Conservation (phyloP, 1,284 basidiomycete genomes). For the Gymnopus androsaceus region DNA sequence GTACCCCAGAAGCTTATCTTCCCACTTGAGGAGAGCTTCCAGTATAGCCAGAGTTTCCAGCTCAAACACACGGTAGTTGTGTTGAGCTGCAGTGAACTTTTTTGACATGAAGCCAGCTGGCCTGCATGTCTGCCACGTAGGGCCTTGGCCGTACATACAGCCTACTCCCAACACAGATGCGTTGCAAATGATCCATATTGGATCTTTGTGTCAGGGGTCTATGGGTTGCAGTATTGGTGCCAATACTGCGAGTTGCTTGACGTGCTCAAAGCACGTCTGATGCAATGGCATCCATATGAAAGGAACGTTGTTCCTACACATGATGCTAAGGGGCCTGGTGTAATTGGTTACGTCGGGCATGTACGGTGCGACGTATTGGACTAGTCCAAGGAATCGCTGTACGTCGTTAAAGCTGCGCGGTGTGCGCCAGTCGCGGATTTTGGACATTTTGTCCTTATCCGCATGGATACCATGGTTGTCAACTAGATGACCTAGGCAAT, state of each 20-base stretch:
- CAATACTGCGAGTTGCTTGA: slow-evolving; percentile 12
- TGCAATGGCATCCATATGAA: slow-evolving; percentile 20
- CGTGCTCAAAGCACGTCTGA: slow-evolving; percentile 13
- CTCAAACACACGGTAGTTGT: slow-evolving; percentile 28
- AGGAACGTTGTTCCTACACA: slow-evolving; percentile 16
- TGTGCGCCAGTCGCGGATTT: slow-evolving; percentile 25
- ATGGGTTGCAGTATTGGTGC: slow-evolving; percentile 11
- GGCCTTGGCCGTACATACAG: no score
- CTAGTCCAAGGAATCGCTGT: slow-evolving; percentile 26
- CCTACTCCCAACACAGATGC: slow-evolving; percentile 21
- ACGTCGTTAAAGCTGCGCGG: slow-evolving; percentile 21
- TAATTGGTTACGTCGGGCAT: slow-evolving; percentile 27
- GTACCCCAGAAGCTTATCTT: slow-evolving; percentile 28
- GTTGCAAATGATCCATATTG: slow-evolving; percentile 47
- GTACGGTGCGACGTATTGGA: slow-evolving; percentile 26
- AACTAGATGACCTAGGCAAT: slow-evolving; percentile 22
- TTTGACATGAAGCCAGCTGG: slow-evolving; percentile 33
- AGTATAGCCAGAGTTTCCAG: slow-evolving; percentile 32
- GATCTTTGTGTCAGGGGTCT: slow-evolving; percentile 21
- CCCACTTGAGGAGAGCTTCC: slow-evolving; percentile 31
- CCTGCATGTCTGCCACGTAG: slow-evolving; percentile 29
- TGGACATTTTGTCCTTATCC: slow-evolving; percentile 23
- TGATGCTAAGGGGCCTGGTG: slow-evolving; percentile 19
- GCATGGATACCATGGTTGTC: slow-evolving; percentile 24
- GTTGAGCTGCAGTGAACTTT: slow-evolving; percentile 26